A percentile compares a stretch with the other conserved stretches of the same genome.
These are phyloP conservation scores for Scheffersomyces amazonensis DNA, from an alignment of 805 yeast species.

Conservation along the genomic window DNA sequence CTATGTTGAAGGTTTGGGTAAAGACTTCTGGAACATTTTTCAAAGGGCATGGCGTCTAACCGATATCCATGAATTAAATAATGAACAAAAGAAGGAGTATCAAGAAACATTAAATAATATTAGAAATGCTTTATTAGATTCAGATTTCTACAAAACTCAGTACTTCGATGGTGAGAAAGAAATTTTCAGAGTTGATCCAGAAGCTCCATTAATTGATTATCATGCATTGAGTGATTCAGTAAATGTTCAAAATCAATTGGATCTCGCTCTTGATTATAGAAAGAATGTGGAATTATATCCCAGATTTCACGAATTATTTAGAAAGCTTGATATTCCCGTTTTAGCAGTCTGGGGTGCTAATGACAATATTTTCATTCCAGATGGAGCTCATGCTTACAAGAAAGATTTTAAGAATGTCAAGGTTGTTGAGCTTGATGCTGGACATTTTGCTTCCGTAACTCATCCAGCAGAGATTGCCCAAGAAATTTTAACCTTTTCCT, in stretches of 20 bases:
- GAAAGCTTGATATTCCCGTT: conserved; percentile 27
- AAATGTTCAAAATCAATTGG: conserved; percentile 26
- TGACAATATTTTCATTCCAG: conserved; percentile 29
- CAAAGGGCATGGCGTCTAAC: conserved; percentile 26
- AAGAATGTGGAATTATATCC: conserved; percentile 34
- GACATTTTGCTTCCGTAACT: conserved; percentile 38
- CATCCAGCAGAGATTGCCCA: conserved; percentile 26
- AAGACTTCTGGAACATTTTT: conserved; percentile 36
- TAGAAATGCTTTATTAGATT: conserved; percentile 9
- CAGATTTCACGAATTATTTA: conserved; percentile 30
- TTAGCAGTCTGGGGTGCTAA: conserved; percentile 42
- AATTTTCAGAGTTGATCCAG: conserved; percentile 25
- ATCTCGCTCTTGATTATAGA: conserved; percentile 32
- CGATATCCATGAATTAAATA: conserved; percentile 6
- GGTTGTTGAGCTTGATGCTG: conserved; percentile 26
- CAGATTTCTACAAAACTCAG: conserved; percentile 20
- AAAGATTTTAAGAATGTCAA: conserved; percentile 25
- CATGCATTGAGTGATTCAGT: conserved; percentile 20
- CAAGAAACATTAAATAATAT: conserved; percentile 1
- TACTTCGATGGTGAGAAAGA: conserved; percentile 28
- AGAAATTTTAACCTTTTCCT: conserved; percentile 17
- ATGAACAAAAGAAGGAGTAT: conserved; percentile 9
- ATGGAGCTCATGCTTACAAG: conserved; percentile 37
- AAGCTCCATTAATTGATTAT: conserved; percentile 25
- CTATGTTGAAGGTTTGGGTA: conserved; percentile 39